Percentiles rank a stretch among this genome's conserved stretches.
phyloP scores from a whole-genome alignment of 2,329 filamentous ascomycete genomes.

The Exophiala alcalophila region DNA sequence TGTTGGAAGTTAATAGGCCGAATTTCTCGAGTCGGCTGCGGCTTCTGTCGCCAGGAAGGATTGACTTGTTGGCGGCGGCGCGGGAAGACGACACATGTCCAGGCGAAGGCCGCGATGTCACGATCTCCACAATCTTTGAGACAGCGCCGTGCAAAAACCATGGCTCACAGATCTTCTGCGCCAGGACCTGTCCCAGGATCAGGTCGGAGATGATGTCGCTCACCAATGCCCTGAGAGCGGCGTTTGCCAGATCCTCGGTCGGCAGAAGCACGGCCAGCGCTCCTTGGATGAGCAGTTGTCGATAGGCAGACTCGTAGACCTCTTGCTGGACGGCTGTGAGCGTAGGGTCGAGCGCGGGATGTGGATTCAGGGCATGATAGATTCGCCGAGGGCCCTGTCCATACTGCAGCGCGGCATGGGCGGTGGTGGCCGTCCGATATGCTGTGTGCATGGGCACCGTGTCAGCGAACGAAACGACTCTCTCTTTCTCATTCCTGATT shows the following conservation, averaged over 20 bases:
- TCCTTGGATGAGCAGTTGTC: constrained; percentile 81
- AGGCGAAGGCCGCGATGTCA: constrained; percentile 36
- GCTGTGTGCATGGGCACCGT: constrained; percentile 48
- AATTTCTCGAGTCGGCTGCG: constrained; percentile 53
- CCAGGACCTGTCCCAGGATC: constrained; percentile 77
- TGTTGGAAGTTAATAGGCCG: constrained; percentile 50
- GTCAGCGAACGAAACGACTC: constrained; percentile 10
- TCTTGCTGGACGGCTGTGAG: constrained; percentile 50
- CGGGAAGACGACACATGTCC: constrained; percentile 4
- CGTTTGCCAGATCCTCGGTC: constrained; percentile 87
- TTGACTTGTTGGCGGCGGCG: constrained; percentile 12
- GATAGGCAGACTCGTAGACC: constrained; percentile 77
- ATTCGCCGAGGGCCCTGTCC: constrained; percentile 62
- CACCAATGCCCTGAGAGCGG: constrained; percentile 77
- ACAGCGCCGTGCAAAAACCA: constrained; percentile 86
- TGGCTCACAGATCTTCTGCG: constrained; percentile 76
- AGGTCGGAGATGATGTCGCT: constrained; percentile 86
- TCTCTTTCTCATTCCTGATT: constrained; percentile 8
- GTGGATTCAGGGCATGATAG: constrained; percentile 80
- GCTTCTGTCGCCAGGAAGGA: constrained; percentile 33
- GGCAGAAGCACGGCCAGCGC: constrained; percentile 80
- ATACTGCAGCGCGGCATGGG: constrained; percentile 58
- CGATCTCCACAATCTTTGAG: constrained; percentile 62
- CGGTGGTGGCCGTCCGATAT: constrained; percentile 65
- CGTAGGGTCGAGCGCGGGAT: constrained; percentile 61